Evolutionary conservation across 1,139 yeast genomes (phyloP).

Genomic region (Yamadazyma jaroonii): DNA sequence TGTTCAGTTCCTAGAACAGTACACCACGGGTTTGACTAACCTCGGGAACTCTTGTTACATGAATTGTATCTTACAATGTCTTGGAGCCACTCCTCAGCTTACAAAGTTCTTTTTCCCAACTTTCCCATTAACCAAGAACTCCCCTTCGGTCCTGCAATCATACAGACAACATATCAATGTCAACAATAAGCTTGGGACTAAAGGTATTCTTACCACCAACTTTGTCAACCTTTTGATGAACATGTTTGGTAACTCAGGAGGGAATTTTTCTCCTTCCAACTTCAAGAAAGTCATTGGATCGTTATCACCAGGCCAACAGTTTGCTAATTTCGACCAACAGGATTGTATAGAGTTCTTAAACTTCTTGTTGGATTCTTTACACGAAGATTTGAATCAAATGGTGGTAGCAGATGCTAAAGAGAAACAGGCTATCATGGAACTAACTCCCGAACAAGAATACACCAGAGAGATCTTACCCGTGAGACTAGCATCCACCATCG

Average conservation of each 20-base stretch:
- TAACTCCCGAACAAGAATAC: constrained; percentile 74
- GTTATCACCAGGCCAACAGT: constrained; percentile 58
- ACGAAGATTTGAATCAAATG: constrained; percentile 81
- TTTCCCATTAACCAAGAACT: constrained; percentile 14
- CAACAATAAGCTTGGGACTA: constrained; percentile 75
- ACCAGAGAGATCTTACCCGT: constrained; percentile 73
- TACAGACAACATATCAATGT: constrained; percentile 74
- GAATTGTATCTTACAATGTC: constrained; percentile 87
- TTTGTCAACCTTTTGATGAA: constrained; percentile 66
- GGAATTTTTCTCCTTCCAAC: constrained; percentile 51
- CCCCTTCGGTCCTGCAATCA: constrained; percentile 27
- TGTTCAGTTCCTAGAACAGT: constrained; percentile 28
- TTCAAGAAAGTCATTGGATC: constrained; percentile 67
- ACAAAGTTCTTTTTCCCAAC: constrained; percentile 40
- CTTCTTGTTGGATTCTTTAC: constrained; percentile 79
- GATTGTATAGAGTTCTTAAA: constrained; percentile 91
- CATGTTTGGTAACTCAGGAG: constrained; percentile 51
- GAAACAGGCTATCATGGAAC: constrained; percentile 39
- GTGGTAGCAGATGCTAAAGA: constrained; percentile 30
- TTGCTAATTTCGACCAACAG: constrained; percentile 81
- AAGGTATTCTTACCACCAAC: constrained; percentile 74
- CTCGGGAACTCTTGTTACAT: constrained; percentile 93
- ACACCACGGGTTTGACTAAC: constrained; percentile 64
- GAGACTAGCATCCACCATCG: constrained; percentile 84
- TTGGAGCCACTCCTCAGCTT: constrained; percentile 48